Base-by-base conservation (phyloP, 2,329 filamentous ascomycete genomes). In the Fulvia fulva region DNA sequence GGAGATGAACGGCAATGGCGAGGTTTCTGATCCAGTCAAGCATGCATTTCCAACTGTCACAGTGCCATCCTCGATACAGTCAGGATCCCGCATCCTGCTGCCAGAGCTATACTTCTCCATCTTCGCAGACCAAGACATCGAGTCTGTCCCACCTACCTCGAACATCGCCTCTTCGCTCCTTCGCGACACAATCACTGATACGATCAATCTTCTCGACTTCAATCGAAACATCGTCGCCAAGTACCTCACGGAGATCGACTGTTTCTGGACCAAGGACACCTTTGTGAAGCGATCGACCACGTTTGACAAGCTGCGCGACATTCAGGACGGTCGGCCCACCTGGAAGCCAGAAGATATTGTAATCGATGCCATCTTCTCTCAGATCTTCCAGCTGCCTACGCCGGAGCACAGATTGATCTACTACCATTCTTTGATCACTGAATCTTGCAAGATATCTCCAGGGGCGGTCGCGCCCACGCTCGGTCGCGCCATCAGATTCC, bases 321-420 rank as follows among this genome's bases (percentile, higher is more conserved):
- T 83, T 21, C 72, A 79, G 1, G 87, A 87, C 47, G 80, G 87
- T 19, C 84, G 85, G 63, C 85, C 88, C 14, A 92, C 90, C 0
- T 99, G 94, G 93, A 99, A 99, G 75, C 91, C 94, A 0, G 94
- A 99, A 76, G 94, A 99, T 75, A 89, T 97, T 58, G 90, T 89
- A 2, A 91, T 99, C n/a, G 94, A 99, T 73, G 91, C 93, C 5
- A 91, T 97, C 57, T 99, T 99, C 74, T 96, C 92, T 1, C 93
- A 97, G 74, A 81, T 99, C 44, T 90, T 96, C 71, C 89, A 91
- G 73, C 82, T 99, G 37, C 94, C 94, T 3, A 82, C 80, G 3
- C 86, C 94, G 0, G 91, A 96, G 75, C 91, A 96, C 76, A 97
- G 97, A 75, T 81, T 96, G 1, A 90, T 99, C 9, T 99, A 96